Evolutionary conservation across 441 rosid species (phyloP).

Genomic region (Gossypium lobatum): DNA sequence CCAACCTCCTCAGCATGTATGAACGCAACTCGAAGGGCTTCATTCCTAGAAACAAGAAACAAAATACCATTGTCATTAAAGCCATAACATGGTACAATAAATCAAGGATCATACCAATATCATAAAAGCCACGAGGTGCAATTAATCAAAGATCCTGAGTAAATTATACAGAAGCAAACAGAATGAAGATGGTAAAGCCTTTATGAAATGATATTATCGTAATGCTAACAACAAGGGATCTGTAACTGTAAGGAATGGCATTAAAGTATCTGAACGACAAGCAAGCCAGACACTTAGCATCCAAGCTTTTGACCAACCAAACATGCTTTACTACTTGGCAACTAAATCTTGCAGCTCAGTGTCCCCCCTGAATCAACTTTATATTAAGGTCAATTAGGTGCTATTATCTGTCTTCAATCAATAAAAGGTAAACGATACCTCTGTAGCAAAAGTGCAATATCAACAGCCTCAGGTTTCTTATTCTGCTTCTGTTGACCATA

Average conservation of each 20-base stretch:
- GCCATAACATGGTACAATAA: neutral
- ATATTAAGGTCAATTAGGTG: neutral
- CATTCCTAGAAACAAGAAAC: conserved; percentile 41
- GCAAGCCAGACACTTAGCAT: neutral
- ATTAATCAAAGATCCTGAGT: conserved; percentile 1
- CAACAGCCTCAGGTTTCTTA: conserved; percentile 84
- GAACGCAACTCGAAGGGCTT: conserved; percentile 96
- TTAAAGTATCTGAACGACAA: neutral
- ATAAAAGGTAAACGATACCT: conserved; percentile 38
- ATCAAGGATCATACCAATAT: neutral
- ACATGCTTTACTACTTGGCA: neutral
- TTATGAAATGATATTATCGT: neutral
- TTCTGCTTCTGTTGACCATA: conserved; percentile 94
- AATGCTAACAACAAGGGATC: neutral
- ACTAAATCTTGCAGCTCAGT: neutral
- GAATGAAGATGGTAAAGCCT: neutral
- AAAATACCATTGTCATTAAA: neutral
- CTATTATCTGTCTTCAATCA: neutral
- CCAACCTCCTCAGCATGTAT: conserved; percentile 77
- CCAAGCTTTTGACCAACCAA: neutral
- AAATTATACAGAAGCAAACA: neutral
- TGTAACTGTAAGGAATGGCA: neutral
- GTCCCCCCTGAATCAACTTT: neutral
- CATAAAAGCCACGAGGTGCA: neutral
- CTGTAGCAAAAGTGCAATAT: conserved; percentile 83